Base-by-base conservation (phyloP, 768 basidiomycete genomes). In the Macrolepiota albuminosa region DNA sequence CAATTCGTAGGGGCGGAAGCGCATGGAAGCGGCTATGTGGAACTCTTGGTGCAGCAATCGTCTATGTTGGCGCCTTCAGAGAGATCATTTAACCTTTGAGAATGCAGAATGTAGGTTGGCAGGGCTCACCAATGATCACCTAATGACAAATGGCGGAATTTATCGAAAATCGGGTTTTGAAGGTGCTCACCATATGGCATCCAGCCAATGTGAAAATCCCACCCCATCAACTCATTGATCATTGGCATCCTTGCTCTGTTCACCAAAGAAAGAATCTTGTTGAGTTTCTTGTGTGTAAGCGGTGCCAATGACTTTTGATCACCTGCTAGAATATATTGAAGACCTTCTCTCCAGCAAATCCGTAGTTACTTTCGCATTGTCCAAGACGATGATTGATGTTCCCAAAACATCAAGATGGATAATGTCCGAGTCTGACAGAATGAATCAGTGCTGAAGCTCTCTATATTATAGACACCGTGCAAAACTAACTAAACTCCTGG, bases 301-400 rank as follows among this genome's bases (percentile, higher is more conserved):
- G 14, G 36, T 16, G 46, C 2, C 16, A 1, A 47, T 26, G 10
- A 21, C 21, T 21, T 29, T 29, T 2, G 26, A 26, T 49, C 57
- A 48, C 56, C 56, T 57, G 47, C 14, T 62, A 5, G 63, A 69
- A 47, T 66, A 70, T 33, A 65, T 65, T 10, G 61, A 63, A 21
- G 66, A 68, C 56, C 67, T 60, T 48, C 56, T 66, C 24, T 69
- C 68, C 13, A 71, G 55, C 18, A 73, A 62, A 26, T 72, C 70
- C 4, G 59, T 62, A 7, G 66, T 62, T 13, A 66, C 58, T 21
- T 68, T 58, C 1, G 58, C 59, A 43, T 64, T 66, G 54, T 70
- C 67, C 6, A 71, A 52, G 24, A 70, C 59, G 34, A 70, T 56
- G n/a, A 72, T 57, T 0, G 65, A 67, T n/a, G 63, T 63, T 3